Evolutionary conservation across 108 stramenopile species (phyloP), one percentile per base, ranked within the genome.

Genomic region (Mediolabrus comicus): DNA sequence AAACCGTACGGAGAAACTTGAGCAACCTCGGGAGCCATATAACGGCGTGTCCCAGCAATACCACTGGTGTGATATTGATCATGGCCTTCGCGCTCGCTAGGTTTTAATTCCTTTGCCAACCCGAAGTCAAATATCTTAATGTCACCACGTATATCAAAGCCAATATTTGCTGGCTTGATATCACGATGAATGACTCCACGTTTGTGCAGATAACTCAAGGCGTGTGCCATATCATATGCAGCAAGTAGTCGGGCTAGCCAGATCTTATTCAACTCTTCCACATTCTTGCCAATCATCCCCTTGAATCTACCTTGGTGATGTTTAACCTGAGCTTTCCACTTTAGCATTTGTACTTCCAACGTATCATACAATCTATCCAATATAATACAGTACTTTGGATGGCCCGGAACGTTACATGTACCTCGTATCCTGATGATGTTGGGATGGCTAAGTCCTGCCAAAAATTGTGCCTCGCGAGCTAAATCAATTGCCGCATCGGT

Each of bases 291-390:
- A 56, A 69, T 58, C 16, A 83, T 10, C 14, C 62, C 56, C 67
- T 63, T 71, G 28, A 67, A 69, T 43, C 28, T 72, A 28, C 83
- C 84, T 36, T 61, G 70, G 34, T 59, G 25, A 16, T 66, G 62
- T 26, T 69, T 69, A 0, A 46, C 28, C 9, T 56, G 27, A 3
- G 56, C 29, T 8, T 65, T 60, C 88, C 91, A 89, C 12, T 59
- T 46, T 24, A 75, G 57, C 26, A 88, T 86, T 60, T 81, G 82
- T 32, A 84, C 70, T 43, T 88, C 76, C 53, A 93, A 55, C 14
- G 87, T 93, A 9, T 84, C 87, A 53, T 86, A 87, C 16, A 93
- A 72, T 49, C 91, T 62, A 80, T 93, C 92, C 55, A 92, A 53
- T 25, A 90, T 61, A 32, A 93, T 27, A 56, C 88, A 85, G 29